Base-by-base conservation (phyloP, 164 flowering plant species). In the Liriodendron chinense region DNA sequence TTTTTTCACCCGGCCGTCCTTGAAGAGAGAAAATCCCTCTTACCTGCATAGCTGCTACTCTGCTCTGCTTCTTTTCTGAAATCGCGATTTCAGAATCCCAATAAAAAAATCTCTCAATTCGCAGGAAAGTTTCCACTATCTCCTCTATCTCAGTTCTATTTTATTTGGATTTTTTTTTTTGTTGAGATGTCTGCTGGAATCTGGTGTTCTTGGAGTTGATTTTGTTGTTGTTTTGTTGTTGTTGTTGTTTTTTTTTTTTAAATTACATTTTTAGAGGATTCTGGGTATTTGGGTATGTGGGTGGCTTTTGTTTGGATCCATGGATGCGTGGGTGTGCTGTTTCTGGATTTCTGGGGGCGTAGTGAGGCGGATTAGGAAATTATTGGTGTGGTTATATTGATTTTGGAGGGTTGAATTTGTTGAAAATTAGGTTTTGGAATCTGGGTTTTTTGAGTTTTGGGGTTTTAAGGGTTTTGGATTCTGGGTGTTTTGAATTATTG, bases 281-380 rank as follows among this genome's bases (percentile, higher is more conserved):
- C 75, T 6, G 65, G 77, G 61, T 69, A 74, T 84, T 83, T 47
- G 9, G 88, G 81, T 71, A 86, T 86, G 88, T 82, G 89, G 88
- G 82, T 85, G 49, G 83, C 83, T 76, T 69, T 86, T 65, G 77
- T 81, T 88, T 86, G 87, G 86, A 83, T 75, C 71, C 84, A 74
- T 81, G 90, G 88, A 50, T 88, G 78, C 76, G 85, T 81, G 9
- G 82, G 83, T 74, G 84, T 83, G 12, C 77, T 78, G 75, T 85
- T 86, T 79, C 69, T 85, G 78, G 86, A 83, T 83, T 87, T 85
- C 65, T 85, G 87, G 84, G 90, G 89, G 59, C 67, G 83, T 72
- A 81, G 70, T 20, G 85, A 86, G 70, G 85, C 83, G 53, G 83
- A 85, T 78, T 85, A 78, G 73, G 12, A 14, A 25, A 47, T 57